Evolutionary conservation across 2,329 filamentous ascomycete genomes (phyloP), one percentile per base, ranked within the genome.

Genomic region (Lecanicillium sp.): DNA sequence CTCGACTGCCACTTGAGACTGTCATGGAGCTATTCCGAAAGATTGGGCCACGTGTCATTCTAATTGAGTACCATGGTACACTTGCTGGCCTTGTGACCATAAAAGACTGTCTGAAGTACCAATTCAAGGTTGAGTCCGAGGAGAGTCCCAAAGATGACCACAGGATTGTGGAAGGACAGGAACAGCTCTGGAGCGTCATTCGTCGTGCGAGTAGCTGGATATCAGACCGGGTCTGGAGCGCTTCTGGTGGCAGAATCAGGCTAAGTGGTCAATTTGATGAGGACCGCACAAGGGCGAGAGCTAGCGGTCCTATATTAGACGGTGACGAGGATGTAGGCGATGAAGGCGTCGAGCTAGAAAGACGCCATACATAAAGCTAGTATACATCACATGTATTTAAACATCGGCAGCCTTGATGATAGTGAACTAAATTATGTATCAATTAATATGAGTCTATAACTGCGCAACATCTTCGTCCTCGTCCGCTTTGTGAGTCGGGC

Each of bases 1-100:
- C 92, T 1, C 80, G 87, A 2, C 76, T 96, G 1, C 85, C 90
- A 0, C 77, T 98, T 0, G 92, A 98, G 62, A 98, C 92, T 0
- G 90, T 94, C 22, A 95, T 98, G 88, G 92, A 98, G 55, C 71
- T 98, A 9, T 98, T 98, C 69, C 90, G 90, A 59, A 98, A 96
- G 65, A 94, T 98, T 57, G 92, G 92, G 0, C 92, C 90, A 0
- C 78, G 92, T 2, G 88, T 95, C 5, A 90, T 98, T 35, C 71
- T 98, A 4, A 83, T 95, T 29, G 92, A 98, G 59, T 83, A 95
- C 55, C 83, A 85, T 42, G 92, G 92, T 12, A 77, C 78, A 35
- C 71, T 98, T 2, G 77, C 75, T 0, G 92, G 92, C 0, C 71
- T 98, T 0, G 85, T 98, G 1, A 98, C 92, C 0, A 85, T 95